Evolutionary conservation across 441 rosid genomes (phyloP).

Genomic region (Kokia cookei): DNA sequence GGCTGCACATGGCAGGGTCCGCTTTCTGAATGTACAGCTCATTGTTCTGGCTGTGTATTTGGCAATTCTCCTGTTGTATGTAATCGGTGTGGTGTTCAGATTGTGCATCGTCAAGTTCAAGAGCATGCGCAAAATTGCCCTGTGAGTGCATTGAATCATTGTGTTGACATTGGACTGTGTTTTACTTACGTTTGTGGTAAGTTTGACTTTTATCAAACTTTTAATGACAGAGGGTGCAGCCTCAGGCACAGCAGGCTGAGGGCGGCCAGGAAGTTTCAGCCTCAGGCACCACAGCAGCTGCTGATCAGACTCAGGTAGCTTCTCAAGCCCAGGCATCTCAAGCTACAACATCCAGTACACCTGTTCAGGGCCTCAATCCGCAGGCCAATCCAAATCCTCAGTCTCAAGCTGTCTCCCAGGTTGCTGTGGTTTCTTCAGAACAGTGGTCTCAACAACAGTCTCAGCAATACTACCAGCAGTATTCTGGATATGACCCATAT

Average conservation of each 20-base stretch:
- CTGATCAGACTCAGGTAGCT: conserved; percentile 31
- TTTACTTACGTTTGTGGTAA: background rate
- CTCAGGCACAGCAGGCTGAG: conserved; percentile 37
- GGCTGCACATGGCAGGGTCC: conserved; percentile 82
- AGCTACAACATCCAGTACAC: conserved; percentile 18
- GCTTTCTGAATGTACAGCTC: conserved; percentile 56
- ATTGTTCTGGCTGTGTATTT: conserved; percentile 70
- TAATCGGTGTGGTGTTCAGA: conserved; percentile 58
- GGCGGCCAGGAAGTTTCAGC: conserved; percentile 37
- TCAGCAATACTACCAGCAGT: conserved; percentile 68
- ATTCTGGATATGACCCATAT: conserved; percentile 46
- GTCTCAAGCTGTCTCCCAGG: conserved; percentile 32
- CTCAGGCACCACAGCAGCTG: conserved; percentile 20
- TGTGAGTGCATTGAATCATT: conserved; percentile 39
- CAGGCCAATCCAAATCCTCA: conserved; percentile 31
- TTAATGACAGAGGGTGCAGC: conserved; percentile 47
- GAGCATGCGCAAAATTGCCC: conserved; percentile 78
- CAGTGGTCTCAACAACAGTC: conserved; percentile 65
- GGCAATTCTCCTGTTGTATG: conserved; percentile 74
- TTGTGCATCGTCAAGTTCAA: conserved; percentile 68
- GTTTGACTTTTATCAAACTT: background rate
- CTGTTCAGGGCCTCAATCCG: conserved; percentile 33
- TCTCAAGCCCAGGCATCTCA: conserved; percentile 42
- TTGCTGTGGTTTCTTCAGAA: conserved; percentile 42
- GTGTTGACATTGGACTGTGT: background rate